Base-by-base conservation (phyloP, 2,329 filamentous ascomycete species). In the Trichoderma sp. region DNA sequence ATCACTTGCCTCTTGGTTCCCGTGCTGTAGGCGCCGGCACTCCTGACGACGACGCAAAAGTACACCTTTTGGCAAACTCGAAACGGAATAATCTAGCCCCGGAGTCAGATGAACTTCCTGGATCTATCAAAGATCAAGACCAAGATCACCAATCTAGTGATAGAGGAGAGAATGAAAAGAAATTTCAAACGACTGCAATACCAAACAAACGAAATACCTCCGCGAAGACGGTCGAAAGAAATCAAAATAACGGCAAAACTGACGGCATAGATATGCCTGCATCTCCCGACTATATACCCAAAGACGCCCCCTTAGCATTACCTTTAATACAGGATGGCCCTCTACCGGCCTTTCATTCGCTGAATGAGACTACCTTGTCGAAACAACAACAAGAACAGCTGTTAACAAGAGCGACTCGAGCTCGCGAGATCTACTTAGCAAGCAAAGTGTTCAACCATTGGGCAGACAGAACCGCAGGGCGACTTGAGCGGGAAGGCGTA, bases 401-500 rank as follows among this genome's bases (percentile, higher is more conserved):
- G n/a, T 64, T 82, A 77, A 83, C 81, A 65, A 87, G 89, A 59
- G 91, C 91, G 34, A 84, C 82, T 1, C 86, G 88, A 74, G 90
- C 91, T 59, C 88, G 92, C 72, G 86, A 92, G 76, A 81, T 92
- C 12, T 91, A 89, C 75, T 83, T 93, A 7, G 81, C 80, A 12
- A 81, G 78, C 73, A 82, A 78, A 73, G 76, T 78, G 20, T 81
- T 79, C 72, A 82, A 79, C 71, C 80, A 81, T 74, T 97, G 93
- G 93, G 87, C 88, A 12, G 86, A 87, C 69, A 84, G 87, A 65
- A 87, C 92, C 12, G 86, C 85, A 6, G 89, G 92, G 15, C 88
- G 93, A 76, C 84, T 90, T 17, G 86, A 89, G 73, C 87, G 88
- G 53, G 93, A 92, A 4, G 88, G 87, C 5, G 85, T 89, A 55